Evolutionary conservation across 2,329 filamentous ascomycete genomes (phyloP).

Genomic region (Rhynchosporium agropyri): DNA sequence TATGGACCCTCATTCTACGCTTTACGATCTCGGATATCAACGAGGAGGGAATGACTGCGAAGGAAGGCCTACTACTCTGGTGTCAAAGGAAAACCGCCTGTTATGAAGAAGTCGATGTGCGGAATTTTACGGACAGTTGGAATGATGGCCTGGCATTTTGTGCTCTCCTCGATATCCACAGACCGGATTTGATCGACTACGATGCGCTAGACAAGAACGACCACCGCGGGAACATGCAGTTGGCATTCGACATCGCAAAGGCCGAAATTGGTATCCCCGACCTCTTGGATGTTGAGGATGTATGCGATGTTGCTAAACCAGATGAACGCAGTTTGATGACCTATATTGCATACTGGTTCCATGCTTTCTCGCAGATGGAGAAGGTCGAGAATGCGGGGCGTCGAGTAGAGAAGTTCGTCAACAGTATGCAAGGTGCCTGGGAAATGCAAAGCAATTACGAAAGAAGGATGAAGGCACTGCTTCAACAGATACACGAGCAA

Average conservation of each 20-base stretch:
- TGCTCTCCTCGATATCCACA: constrained; percentile 92
- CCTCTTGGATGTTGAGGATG: constrained; percentile 94
- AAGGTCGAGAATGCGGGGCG: constrained; percentile 96
- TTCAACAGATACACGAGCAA: constrained; percentile 74
- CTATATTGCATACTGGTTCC: constrained; percentile 99
- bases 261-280: constrained; percentile 97
- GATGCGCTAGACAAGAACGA: constrained; percentile 92
- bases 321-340: constrained; percentile 98
- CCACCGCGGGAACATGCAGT: constrained; percentile 94
- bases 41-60: constrained; percentile 95
- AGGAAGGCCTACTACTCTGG: constrained; percentile 93
- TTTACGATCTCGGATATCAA: constrained; percentile 99
- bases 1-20: constrained; percentile 96
- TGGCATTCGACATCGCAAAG: constrained; percentile 94
- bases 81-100: constrained; percentile 98
- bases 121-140: constrained; percentile 95
- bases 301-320: constrained; percentile 93
- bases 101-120: constrained; percentile 94
- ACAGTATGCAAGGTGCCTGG: constrained; percentile 99
- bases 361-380: constrained; percentile 98
- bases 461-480: constrained; percentile 80
- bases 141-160: constrained; percentile 97
- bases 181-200: constrained; percentile 96
- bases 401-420: constrained; percentile 96
- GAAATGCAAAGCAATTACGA: constrained; percentile 99